These are phyloP conservation scores for Ustilaginoidea virens DNA, from an alignment of 2,329 filamentous ascomycete genomes.

Conservation along the genomic window DNA sequence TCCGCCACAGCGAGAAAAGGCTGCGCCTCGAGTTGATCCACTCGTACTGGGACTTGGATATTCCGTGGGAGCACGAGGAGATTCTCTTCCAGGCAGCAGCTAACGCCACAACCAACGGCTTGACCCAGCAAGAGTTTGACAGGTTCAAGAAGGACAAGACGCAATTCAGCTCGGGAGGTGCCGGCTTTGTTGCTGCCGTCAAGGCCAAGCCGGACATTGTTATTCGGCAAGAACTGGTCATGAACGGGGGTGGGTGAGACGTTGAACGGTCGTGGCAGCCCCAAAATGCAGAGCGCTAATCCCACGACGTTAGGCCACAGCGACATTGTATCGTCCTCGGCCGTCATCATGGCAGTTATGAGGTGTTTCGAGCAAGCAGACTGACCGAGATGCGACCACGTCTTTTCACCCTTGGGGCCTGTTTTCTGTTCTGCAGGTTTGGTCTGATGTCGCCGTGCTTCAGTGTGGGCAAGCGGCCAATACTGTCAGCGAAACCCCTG, in stretches of 20 bases:
- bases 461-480: no score
- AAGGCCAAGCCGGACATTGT: slow-evolving; percentile 26
- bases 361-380: slow-evolving; percentile 54
- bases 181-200: slow-evolving; percentile 33
- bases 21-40: slow-evolving; percentile 62
- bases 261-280: background rate
- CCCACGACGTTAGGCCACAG: slow-evolving; percentile 43
- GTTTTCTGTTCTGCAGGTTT: no score
- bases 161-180: slow-evolving; percentile 21
- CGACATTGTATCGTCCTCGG: slow-evolving; percentile 47
- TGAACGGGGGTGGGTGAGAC: slow-evolving; percentile 33
- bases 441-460: no score
- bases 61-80: slow-evolving; percentile 57
- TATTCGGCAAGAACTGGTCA: slow-evolving; percentile 38
- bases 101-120: slow-evolving; percentile 27
- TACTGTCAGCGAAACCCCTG: no score
- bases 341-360: slow-evolving; percentile 48
- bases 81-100: slow-evolving; percentile 46
- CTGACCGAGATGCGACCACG: no score
- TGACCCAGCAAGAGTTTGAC: slow-evolving; percentile 22
- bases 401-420: no score
- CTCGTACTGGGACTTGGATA: slow-evolving; percentile 67
- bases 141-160: slow-evolving; percentile 31
- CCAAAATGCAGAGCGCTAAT: no score
- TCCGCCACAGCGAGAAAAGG: slow-evolving; percentile 31